Evolutionary conservation across 345 rosid species (phyloP), one percentile per base, ranked within the genome.

Genomic region (Eucalyptus camaldulensis): DNA sequence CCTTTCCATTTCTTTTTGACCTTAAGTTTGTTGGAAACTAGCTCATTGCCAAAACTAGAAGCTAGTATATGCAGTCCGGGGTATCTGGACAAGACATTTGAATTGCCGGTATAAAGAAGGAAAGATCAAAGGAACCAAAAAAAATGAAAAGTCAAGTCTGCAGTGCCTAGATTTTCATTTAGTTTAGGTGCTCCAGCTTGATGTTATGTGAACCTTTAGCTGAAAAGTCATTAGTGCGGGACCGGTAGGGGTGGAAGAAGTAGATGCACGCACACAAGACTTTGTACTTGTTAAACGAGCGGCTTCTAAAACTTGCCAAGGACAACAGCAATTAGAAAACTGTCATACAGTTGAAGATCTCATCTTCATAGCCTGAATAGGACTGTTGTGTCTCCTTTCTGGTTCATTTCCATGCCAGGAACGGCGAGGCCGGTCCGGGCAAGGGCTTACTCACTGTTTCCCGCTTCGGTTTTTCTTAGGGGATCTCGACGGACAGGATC

Each of bases 401-500:
- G 47, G 47, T 76, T 40, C 43, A 40, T 12, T 76, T 37, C 83
- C 10, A 37, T 72, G 83, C 7, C 27, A 2, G 83, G 27, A 21
- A 37, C 43, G 83, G 44, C 44, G 37, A 69, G 44, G 43, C 80
- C 3, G 13, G 15, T 33, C 80, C 80, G 25, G 80, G 44, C 45
- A n/a, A 56, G 29, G 15, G 13, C 6, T 83, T 81, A 19, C 6
- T 10, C 47, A 43, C 60, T 47, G 53, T 47, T 83, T 62, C 15
- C 24, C 17, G 19, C 76, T 91, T 37, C 15, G 89, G 31, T 88
- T 62, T 53, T 60, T 89, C 65, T 88, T 96, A 98, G 99, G 97
- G 99, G 4, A 98, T 98, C 91, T 98, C 99, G 62, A 98, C 99
- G n/a, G 99, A 98, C 95, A 95, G 96, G 91, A 96, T 97, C 54